Percentiles rank a stretch among this genome's conserved stretches.
phyloP scores from a whole-genome alignment of 2,329 filamentous ascomycete species.

The Stromatinia cepivora region DNA sequence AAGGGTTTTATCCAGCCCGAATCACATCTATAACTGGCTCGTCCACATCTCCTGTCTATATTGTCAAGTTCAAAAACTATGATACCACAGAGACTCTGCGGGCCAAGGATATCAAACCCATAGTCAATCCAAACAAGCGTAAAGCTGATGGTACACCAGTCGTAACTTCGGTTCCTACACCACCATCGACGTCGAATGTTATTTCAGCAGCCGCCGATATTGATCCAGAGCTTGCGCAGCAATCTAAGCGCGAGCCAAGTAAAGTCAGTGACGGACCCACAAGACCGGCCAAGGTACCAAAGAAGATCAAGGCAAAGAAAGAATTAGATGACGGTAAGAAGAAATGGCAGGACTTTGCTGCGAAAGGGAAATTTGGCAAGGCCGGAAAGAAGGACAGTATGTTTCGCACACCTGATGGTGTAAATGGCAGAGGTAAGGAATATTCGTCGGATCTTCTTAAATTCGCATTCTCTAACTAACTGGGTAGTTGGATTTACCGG shows the following conservation, averaged over 20 bases:
- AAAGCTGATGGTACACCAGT: slow-evolving; percentile 77
- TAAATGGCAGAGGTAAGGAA: slow-evolving; percentile 75
- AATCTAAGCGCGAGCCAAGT: slow-evolving; percentile 62
- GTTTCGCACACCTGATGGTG: slow-evolving; percentile 88
- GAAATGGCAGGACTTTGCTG: slow-evolving; percentile 92
- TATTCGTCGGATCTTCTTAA: slow-evolving; percentile 33
- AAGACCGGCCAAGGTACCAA: slow-evolving; percentile 68
- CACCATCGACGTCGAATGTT: slow-evolving; percentile 44
- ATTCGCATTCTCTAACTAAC: slow-evolving; percentile 38
- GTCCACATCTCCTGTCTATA: slow-evolving; percentile 85
- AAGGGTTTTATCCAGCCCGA: slow-evolving; percentile 84
- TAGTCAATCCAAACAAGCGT: slow-evolving; percentile 72
- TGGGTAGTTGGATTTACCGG: slow-evolving; percentile 87
- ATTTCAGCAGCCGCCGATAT: slow-evolving; percentile 51
- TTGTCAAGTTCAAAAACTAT: slow-evolving; percentile 94
- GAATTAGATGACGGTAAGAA: slow-evolving; percentile 87
- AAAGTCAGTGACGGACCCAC: slow-evolving; percentile 60
- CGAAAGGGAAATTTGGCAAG: slow-evolving; percentile 71
- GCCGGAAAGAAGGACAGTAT: slow-evolving; percentile 84
- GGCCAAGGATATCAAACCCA: slow-evolving; percentile 78
- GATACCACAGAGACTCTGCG: slow-evolving; percentile 78
- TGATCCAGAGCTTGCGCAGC: slow-evolving; percentile 62
- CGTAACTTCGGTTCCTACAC: slow-evolving; percentile 46
- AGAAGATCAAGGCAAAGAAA: slow-evolving; percentile 88
- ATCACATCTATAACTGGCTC: slow-evolving; percentile 95